Base-by-base conservation (phyloP, 2,329 filamentous ascomycete species). In the Trichoderma afroharzianum region DNA sequence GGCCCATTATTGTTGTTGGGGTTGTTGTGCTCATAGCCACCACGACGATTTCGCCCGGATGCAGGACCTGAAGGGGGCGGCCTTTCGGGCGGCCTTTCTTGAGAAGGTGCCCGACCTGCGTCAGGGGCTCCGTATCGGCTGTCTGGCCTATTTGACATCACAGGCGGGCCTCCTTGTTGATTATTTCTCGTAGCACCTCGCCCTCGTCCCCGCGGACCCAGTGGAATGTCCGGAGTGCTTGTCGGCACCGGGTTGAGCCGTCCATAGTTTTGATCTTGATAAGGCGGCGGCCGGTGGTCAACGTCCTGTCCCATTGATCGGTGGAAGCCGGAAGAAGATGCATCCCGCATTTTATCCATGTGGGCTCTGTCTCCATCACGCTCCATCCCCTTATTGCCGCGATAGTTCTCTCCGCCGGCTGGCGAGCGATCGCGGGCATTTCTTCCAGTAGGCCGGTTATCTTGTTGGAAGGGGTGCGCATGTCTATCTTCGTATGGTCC, bases 191-290 rank as follows among this genome's bases (percentile, higher is more conserved):
- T 77, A 59, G 80, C 79, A 75, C 81, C 84, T 72, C 81, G 82
- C 71, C 83, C 87, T 76, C 84, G 86, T 74, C 83, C 86, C 64
- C 85, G 84, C 18, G 88, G 88, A 2, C 87, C 89, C n/a, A 86
- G 85, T 4, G 88, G 88, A 53, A 86, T 84, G 30, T 82, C 79
- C 79, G 84, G 76, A 36, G 83, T 79, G 28, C 83, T 82, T 63
- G 85, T 81, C 64, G 85, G 82, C 63, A 86, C 84, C 2, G 85
- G 81, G 73, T 88, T 90, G 62, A 91, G 82, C 2, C 89, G 87
- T 32, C 89, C 89, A 75, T 91, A 91, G 70, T 87, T 89, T 18
- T 87, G 86, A 77, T 91, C 89, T 74, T 89, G 86, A 72, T 87
- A 85, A 69, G 82, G 83, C 24, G 85, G 82, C 47, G 85, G 82